phyloP scores from a whole-genome alignment of 495 filamentous ascomycete genomes.

The Venustampulla echinocandica region DNA sequence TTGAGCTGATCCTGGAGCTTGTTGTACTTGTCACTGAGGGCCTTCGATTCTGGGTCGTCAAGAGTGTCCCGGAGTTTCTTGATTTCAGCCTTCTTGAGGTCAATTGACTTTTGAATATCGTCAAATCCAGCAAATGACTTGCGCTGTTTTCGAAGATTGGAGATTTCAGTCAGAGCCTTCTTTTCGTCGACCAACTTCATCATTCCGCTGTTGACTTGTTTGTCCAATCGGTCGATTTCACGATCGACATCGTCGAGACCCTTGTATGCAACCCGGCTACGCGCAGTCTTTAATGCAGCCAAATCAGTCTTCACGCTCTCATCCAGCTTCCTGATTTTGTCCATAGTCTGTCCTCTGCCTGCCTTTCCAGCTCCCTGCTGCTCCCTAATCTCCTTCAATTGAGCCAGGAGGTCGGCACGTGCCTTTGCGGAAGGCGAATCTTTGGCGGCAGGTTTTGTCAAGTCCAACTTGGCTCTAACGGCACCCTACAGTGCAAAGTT shows the following conservation, averaged over 20 bases:
- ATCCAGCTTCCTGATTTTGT: conserved; percentile 63
- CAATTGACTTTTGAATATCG: conserved; percentile 72
- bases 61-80: conserved; percentile 74
- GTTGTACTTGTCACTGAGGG: conserved; percentile 73
- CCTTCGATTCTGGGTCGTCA: conserved; percentile 88
- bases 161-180: conserved; percentile 78
- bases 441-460: conserved; percentile 51
- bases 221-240: conserved; percentile 70
- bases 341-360: conserved; percentile 60
- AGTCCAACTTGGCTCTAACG: conserved; percentile 76
- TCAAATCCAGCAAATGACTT: conserved; percentile 84
- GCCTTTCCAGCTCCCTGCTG: conserved; percentile 81
- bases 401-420: conserved; percentile 69
- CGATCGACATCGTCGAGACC: conserved; percentile 77
- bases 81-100: conserved; percentile 75
- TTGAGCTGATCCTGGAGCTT: conserved; percentile 79
- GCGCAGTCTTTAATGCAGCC: conserved; percentile 74
- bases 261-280: conserved; percentile 71
- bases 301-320: conserved; percentile 52
- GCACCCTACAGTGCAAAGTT: conserved; percentile 52
- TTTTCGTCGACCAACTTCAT: conserved; percentile 96
- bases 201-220: conserved; percentile 72
- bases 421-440: conserved; percentile 63
- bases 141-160: conserved; percentile 72
- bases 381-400: conserved; percentile 62